These are phyloP conservation scores for Nakazawaea peltata DNA, from an alignment of 805 yeast species.

Conservation along the genomic window DNA sequence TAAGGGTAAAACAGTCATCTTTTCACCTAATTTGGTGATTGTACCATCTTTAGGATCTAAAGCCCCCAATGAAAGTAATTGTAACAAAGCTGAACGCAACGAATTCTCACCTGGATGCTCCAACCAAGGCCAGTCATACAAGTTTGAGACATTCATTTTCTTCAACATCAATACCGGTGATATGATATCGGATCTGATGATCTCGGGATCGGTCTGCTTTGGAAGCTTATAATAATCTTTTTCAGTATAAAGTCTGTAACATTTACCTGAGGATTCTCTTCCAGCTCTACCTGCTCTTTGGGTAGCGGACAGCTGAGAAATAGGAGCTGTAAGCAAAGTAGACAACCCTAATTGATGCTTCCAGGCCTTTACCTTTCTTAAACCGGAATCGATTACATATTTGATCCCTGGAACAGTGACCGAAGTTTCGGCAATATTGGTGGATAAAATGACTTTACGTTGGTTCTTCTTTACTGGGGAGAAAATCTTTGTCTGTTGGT, in stretches of 20 bases:
- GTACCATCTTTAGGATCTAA: conserved; percentile 59
- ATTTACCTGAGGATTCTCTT: conserved; percentile 89
- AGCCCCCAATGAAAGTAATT: conserved; percentile 74
- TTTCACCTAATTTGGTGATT: conserved; percentile 71
- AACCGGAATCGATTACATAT: conserved; percentile 88
- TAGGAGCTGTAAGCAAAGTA: conserved; percentile 85
- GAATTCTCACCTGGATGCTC: conserved; percentile 83
- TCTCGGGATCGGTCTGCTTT: conserved; percentile 88
- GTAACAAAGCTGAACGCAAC: conserved; percentile 65
- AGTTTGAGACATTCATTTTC: conserved; percentile 73
- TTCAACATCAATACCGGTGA: conserved; percentile 81
- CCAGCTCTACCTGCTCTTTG: conserved; percentile 99
- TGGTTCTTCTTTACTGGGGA: conserved; percentile 51
- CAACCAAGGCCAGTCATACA: conserved; percentile 86
- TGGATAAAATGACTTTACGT: conserved; percentile 83
- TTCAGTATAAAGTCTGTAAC: conserved; percentile 78
- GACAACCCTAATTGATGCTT: conserved; percentile 87
- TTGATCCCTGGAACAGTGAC: conserved; percentile 92
- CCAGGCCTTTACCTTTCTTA: conserved; percentile 92
- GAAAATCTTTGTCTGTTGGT: conserved; percentile 77
- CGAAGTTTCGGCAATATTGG: conserved; percentile 97
- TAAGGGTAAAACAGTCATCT: conserved; percentile 84
- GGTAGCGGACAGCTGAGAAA: conserved; percentile 88
- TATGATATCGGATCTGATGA: conserved; percentile 76
- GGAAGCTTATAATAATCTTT: conserved; percentile 54